Conservation (phyloP, 2,329 filamentous ascomycete species). For the Tricladium varicosporioides region DNA sequence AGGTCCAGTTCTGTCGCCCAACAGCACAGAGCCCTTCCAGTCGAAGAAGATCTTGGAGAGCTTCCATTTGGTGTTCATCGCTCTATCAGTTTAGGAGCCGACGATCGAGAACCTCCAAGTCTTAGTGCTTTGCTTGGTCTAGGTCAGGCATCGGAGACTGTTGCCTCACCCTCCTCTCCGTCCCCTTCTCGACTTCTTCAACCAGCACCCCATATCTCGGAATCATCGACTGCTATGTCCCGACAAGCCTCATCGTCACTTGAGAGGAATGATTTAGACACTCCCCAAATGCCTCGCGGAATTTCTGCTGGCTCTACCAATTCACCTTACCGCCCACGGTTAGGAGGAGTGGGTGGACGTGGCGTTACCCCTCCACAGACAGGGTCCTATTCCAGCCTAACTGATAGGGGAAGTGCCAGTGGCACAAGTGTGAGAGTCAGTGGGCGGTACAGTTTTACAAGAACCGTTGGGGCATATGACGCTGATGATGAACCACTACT, state of each 20-base stretch:
- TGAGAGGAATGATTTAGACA: conserved; percentile 27
- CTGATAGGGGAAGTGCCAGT: conserved; percentile 33
- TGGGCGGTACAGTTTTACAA: conserved; percentile 43
- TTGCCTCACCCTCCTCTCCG: conserved; percentile 31
- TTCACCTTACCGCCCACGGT: conserved; percentile 31
- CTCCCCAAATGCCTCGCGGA: conserved; percentile 26
- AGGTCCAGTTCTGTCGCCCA: conserved; percentile 70
- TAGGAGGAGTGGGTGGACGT: conserved; percentile 32
- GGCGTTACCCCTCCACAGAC: conserved; percentile 33
- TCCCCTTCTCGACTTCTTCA: conserved; percentile 33
- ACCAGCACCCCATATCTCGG: conserved; percentile 31
- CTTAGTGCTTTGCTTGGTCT: conserved; percentile 60
- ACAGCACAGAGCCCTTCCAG: conserved; percentile 51
- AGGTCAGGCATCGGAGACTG: conserved; percentile 39
- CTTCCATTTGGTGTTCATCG: conserved; percentile 59
- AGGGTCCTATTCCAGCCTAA: conserved; percentile 36
- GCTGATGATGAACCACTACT: conserved; percentile 67
- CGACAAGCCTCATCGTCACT: conserved; percentile 30
- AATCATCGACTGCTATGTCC: conserved; percentile 26
- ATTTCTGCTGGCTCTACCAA: conserved; percentile 28
- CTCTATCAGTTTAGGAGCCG: conserved; percentile 65
- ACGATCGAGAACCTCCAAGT: conserved; percentile 62
- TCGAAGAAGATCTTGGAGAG: conserved; percentile 60
- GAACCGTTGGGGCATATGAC: conserved; percentile 44
- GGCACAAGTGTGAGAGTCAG: conserved; percentile 36